A percentile compares a stretch with the other conserved stretches of the same genome.
phyloP scores from a whole-genome alignment of 345 rosid species.

The Brassica incana region DNA sequence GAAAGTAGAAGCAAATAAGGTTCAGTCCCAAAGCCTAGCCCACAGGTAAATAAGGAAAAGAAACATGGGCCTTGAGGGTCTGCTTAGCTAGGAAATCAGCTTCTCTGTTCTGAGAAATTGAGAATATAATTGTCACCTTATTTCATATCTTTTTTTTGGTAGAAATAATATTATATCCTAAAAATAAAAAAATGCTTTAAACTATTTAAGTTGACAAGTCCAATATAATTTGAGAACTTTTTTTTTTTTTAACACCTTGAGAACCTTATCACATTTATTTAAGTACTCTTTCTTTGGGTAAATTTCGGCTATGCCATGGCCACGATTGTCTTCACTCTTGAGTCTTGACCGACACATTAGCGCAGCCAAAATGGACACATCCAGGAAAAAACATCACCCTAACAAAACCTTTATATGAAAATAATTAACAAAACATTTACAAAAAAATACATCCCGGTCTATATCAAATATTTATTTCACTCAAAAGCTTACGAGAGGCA shows the following conservation, averaged over 20 bases:
- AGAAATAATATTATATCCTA: neutral
- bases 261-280: neutral
- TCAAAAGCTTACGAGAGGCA: neutral
- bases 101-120: too few species aligned
- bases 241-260: neutral
- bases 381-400: neutral
- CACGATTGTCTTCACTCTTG: slow-evolving; percentile 5
- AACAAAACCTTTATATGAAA: neutral
- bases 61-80: too few species aligned
- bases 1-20: too few species aligned
- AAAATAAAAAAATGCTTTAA: neutral
- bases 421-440: neutral
- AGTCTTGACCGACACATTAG: neutral
- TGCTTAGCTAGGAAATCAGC: too few species aligned
- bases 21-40: too few species aligned
- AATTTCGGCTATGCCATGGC: neutral
- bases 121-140: too few species aligned
- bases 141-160: too few species aligned
- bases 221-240: neutral
- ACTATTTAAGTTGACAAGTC: neutral
- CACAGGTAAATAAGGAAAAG: too few species aligned
- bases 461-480: neutral
- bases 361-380: slow-evolving; percentile 16
- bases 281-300: neutral
- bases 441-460: neutral